These are phyloP conservation scores for Leucoagaricus sp. DNA, from an alignment of 1,284 basidiomycete genomes.

Conservation along the genomic window DNA sequence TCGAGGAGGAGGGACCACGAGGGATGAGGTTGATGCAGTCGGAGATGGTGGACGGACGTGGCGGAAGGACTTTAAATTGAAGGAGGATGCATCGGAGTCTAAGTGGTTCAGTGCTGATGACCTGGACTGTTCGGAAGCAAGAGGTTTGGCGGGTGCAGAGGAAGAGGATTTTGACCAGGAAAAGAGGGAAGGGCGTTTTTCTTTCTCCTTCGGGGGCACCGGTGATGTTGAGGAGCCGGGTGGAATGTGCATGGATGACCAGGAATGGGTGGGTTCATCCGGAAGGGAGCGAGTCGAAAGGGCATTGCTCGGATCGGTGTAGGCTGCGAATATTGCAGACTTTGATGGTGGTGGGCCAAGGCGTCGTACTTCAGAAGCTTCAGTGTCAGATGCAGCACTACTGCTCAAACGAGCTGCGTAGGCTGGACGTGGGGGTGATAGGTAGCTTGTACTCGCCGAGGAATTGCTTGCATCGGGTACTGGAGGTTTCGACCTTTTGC, in stretches of 20 bases:
- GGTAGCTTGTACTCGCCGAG: conserved; percentile 10
- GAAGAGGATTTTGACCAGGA: conserved; percentile 34
- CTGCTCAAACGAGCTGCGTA: conserved; percentile 29
- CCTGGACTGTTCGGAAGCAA: conserved; percentile 16
- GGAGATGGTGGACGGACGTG: conserved; percentile 51
- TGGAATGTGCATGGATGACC: conserved; percentile 26
- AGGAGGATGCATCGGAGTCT: conserved; percentile 34
- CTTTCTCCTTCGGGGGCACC: conserved; percentile 15
- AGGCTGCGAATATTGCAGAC: conserved; percentile 55
- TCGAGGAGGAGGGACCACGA: conserved; percentile 36
- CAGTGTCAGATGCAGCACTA: conserved; percentile 31
- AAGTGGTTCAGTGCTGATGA: conserved; percentile 22
- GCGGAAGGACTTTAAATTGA: conserved; percentile 71
- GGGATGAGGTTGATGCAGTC: conserved; percentile 30
- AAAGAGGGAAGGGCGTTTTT: conserved; percentile 38
- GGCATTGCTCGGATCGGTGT: conserved; percentile 46
- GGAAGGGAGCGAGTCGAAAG: conserved; percentile 66
- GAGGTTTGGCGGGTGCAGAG: conserved; percentile 19
- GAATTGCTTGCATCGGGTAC: conserved; percentile 19
- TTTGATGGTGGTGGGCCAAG: conserved; percentile 54
- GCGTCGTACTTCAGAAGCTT: conserved; percentile 30
- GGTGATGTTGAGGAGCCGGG: conserved; percentile 25
- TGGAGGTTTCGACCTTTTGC: conserved; percentile 32
- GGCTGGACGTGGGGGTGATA: conserved; percentile 28
- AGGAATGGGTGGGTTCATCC: conserved; percentile 27